Conservation (phyloP, 1,284 basidiomycete genomes). For the Butyriboletus appendiculatus region DNA sequence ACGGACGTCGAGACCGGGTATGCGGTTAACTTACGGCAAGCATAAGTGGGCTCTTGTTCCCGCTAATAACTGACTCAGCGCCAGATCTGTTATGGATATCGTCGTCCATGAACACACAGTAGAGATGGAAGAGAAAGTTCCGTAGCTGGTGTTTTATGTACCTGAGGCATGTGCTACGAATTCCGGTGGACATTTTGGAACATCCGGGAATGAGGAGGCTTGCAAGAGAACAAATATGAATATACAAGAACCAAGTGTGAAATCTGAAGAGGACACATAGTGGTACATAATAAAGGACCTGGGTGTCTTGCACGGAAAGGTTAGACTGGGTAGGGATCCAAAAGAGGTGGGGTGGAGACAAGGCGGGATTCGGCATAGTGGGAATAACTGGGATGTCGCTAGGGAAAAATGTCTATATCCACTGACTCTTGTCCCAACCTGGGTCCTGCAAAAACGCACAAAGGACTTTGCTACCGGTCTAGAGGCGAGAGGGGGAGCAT, state of each 20-base stretch:
- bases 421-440: constrained; percentile 78
- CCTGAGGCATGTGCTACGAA: constrained; percentile 9
- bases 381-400: background rate
- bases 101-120: constrained; percentile 55
- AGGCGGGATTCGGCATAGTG: background rate
- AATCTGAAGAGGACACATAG: constrained; percentile 15
- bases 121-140: constrained; percentile 3
- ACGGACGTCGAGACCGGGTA: constrained; percentile 74
- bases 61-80: constrained; percentile 5
- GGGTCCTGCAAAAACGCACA: constrained; percentile 96
- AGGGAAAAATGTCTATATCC: constrained; percentile 51
- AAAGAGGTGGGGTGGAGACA: background rate
- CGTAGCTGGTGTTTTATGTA: constrained; percentile 18
- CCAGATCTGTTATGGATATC: constrained; percentile 65
- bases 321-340: constrained; percentile 1
- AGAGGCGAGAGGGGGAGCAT: constrained; percentile 4
- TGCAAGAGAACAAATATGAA: constrained; percentile 19
- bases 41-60: background rate
- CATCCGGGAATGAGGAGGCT: constrained; percentile 4
- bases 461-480: constrained; percentile 97
- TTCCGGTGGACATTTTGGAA: constrained; percentile 1
- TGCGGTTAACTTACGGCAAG: constrained; percentile 72
- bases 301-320: constrained; percentile 4
- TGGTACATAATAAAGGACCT: constrained; percentile 25
- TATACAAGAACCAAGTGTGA: constrained; percentile 26